Evolutionary conservation across 805 yeast species (phyloP).

Genomic region (Tetrapisispora fleetii): DNA sequence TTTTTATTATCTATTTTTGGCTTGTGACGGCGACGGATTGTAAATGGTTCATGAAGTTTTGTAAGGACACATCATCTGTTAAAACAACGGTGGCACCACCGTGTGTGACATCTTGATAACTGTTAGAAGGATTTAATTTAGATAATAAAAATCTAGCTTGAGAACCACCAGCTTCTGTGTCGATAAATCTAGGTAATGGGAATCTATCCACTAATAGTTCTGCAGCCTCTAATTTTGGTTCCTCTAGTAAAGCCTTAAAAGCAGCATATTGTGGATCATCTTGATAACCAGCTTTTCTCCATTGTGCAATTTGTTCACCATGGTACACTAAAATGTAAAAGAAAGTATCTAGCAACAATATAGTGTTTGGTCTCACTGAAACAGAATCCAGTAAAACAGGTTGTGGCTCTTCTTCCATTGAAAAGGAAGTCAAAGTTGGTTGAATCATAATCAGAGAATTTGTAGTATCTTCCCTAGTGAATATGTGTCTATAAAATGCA

Average conservation of each 20-base stretch:
- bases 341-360: constrained; percentile 84
- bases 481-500: constrained; percentile 88
- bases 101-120: constrained; percentile 46
- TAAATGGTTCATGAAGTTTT: constrained; percentile 89
- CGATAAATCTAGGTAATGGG: constrained; percentile 96
- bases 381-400: constrained; percentile 91
- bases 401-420: constrained; percentile 75
- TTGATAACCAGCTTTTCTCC: constrained; percentile 95
- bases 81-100: constrained; percentile 70
- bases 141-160: constrained; percentile 96
- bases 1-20: not conserved
- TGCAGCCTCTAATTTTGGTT: constrained; percentile 88
- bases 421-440: constrained; percentile 85
- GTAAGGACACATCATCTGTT: constrained; percentile 93
- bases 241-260: constrained; percentile 76
- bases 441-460: constrained; percentile 95
- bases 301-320: constrained; percentile 88
- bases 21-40: constrained; percentile 72
- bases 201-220: constrained; percentile 84
- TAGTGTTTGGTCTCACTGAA: constrained; percentile 80
- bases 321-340: constrained; percentile 94
- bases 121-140: constrained; percentile 87
- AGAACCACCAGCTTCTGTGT: constrained; percentile 96
- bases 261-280: constrained; percentile 83
- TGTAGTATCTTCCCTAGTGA: constrained; percentile 83